Evolutionary conservation across 2,329 filamentous ascomycete genomes (phyloP).

Genomic region (Beauveria caledonica): DNA sequence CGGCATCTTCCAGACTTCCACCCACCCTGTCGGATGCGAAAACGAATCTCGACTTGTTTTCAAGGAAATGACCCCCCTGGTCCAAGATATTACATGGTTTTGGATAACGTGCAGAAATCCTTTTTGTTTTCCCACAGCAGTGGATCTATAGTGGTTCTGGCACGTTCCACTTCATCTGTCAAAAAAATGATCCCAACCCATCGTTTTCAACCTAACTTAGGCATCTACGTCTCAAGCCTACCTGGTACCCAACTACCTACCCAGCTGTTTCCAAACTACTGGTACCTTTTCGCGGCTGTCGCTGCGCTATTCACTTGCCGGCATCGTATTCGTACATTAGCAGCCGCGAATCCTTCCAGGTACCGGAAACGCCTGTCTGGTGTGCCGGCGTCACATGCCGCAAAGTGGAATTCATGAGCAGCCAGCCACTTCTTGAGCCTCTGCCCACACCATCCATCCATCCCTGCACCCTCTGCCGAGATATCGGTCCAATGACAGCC

Average conservation of each 20-base stretch:
- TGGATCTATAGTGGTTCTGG: background rate
- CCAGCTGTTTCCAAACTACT: too few species aligned
- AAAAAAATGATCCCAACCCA: background rate
- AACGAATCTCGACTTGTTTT: background rate
- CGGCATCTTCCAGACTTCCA: background rate
- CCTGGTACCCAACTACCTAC: too few species aligned
- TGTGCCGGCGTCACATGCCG: background rate
- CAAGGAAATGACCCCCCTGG: background rate
- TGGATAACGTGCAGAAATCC: background rate
- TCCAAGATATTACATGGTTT: background rate
- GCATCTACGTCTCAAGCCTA: too few species aligned
- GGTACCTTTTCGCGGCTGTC: too few species aligned
- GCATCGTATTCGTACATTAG: slow-evolving; percentile 5
- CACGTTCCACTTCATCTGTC: slow-evolving; percentile 2
- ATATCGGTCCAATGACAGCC: background rate
- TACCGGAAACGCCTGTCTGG: background rate
- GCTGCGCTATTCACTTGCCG: background rate
- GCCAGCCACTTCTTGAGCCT: background rate
- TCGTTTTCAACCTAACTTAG: background rate
- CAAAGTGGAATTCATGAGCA: background rate
- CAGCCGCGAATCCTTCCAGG: background rate
- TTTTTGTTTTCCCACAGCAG: background rate
- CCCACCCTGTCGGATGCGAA: slow-evolving; percentile 1
- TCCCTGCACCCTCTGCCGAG: background rate
- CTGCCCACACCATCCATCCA: background rate